Evolutionary conservation across 306 rosid genomes (phyloP).

Genomic region (Echinosophora koreensis): DNA sequence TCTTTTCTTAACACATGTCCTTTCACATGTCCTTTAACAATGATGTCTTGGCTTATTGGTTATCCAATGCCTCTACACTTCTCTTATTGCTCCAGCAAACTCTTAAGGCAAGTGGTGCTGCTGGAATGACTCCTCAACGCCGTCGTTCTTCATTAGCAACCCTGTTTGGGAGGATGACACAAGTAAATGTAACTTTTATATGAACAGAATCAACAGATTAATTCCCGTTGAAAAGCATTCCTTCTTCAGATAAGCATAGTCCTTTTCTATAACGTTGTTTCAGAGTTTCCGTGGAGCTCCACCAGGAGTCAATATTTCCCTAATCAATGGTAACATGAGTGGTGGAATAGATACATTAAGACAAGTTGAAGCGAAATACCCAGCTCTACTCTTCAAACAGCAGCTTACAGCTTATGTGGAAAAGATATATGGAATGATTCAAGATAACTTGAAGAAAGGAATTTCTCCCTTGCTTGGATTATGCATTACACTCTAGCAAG

Average conservation of each 20-base stretch:
- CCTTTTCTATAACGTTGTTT: slow-evolving; percentile 28
- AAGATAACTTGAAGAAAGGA: slow-evolving; percentile 98
- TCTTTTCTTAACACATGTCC: slow-evolving; percentile 28
- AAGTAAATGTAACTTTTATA: slow-evolving; percentile 52
- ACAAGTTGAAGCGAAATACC: slow-evolving; percentile 98
- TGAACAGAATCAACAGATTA: slow-evolving; percentile 31
- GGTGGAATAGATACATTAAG: slow-evolving; percentile 79
- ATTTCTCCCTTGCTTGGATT: slow-evolving; percentile 96
- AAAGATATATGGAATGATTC: slow-evolving; percentile 98
- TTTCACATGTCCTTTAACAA: slow-evolving; percentile 61
- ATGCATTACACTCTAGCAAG: no score
- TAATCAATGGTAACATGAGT: slow-evolving; percentile 55
- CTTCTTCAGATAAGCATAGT: slow-evolving; percentile 38
- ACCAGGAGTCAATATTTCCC: slow-evolving; percentile 59
- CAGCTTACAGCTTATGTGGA: slow-evolving; percentile 99
- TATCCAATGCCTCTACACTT: slow-evolving; percentile 67
- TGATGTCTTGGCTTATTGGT: slow-evolving; percentile 66
- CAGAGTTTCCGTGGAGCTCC: slow-evolving; percentile 75
- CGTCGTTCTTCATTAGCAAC: slow-evolving; percentile 67
- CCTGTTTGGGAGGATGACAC: slow-evolving; percentile 71
- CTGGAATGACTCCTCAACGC: slow-evolving; percentile 74
- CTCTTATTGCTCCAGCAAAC: slow-evolving; percentile 72
- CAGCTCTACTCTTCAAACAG: slow-evolving; percentile 97
- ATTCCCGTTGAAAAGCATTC: background rate
- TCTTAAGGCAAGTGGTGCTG: slow-evolving; percentile 74